These are phyloP conservation scores for Ceratobasidium sp. DNA, from an alignment of 1,284 basidiomycete species.

Conservation along the genomic window DNA sequence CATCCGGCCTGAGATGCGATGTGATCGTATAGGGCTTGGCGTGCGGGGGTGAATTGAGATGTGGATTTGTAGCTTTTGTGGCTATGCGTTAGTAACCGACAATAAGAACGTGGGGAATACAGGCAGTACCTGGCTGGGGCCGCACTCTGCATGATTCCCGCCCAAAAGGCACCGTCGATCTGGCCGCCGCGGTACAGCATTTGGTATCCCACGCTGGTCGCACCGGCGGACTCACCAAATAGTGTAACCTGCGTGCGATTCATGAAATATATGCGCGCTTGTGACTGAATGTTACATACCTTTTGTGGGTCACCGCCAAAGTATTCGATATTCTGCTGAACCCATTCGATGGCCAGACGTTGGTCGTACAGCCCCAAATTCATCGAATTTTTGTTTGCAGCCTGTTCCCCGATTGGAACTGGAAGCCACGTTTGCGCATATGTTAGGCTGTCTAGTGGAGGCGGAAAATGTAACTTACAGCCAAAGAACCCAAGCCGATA, in stretches of 20 bases:
- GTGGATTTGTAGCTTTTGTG: slow-evolving; percentile 3
- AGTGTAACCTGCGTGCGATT: slow-evolving; percentile 30
- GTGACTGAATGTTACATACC: too few relatives aligned
- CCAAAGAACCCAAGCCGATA: slow-evolving; percentile 31
- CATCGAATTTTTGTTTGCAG: not conserved
- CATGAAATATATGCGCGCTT: not conserved
- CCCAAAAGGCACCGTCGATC: slow-evolving; percentile 7
- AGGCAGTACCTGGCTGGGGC: not conserved
- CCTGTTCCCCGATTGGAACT: slow-evolving; percentile 23
- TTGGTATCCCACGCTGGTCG: slow-evolving; percentile 29
- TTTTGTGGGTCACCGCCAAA: slow-evolving; percentile 64
- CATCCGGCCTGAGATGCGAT: slow-evolving; percentile 29
- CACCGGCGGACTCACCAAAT: slow-evolving; percentile 36
- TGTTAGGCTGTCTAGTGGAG: too few relatives aligned
- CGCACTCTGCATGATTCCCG: slow-evolving; percentile 36
- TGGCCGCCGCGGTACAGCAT: slow-evolving; percentile 17
- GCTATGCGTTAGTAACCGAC: not conserved
- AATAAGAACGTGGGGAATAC: not conserved
- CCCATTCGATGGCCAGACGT: slow-evolving; percentile 62
- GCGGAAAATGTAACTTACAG: too few relatives aligned
- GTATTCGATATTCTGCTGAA: slow-evolving; percentile 61
- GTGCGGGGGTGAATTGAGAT: slow-evolving; percentile 10
- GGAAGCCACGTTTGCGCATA: too few relatives aligned
- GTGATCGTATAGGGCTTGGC: slow-evolving; percentile 27
- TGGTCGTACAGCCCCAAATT: slow-evolving; percentile 29